Evolutionary conservation across 225 moss, liverwort and hornwort genomes (phyloP), one percentile per base, ranked within the genome.

Genomic region (Rhytidiadelphus loreus): DNA sequence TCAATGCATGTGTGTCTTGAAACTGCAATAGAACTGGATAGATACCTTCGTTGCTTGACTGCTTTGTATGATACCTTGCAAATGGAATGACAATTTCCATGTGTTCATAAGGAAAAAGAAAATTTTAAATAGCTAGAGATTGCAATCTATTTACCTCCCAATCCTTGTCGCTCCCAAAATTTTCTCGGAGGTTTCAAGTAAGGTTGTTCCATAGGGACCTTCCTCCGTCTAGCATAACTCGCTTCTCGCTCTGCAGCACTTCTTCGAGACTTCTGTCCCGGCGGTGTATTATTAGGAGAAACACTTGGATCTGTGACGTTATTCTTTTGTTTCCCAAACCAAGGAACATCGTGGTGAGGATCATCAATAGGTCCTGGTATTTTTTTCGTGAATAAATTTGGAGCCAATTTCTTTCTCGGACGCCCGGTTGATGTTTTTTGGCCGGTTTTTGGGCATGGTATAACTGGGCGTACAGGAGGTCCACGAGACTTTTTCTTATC

Each of bases 251-350:
- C 93, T 17, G 79, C 90, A 69, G 55, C 59, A 58, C 52, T 89
- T 71, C 94, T 88, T 8, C 37, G 75, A 29, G 93, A 94, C 23
- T 43, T 69, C 50, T 90, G 89, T 75, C 92, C 92, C 6, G 91
- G 94, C 10, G 94, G 94, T 46, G 94, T 94, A 29, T 87, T 78
- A 69, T 91, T 93, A 8, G 93, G 93, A 64, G 93, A 94, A 88
- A 94, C 61, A 80, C 90, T 91, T 57, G 94, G 91, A 83, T 94
- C 92, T 12, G 93, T 93, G 9, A 94, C 48, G 70, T 66, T 88
- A 24, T 92, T 92, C 64, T 93, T 94, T 16, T 32, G 35, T 81
- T 93, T 94, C 12, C 94, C 93, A 83, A 90, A 92, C 94, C 94
- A 94, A 48, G 83, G 93, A 12, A 93, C 76, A 32, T 93, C 93